Evolutionary conservation across 192 early-diverging fungal genomes (phyloP).

Genomic region (Coemansia sp.): DNA sequence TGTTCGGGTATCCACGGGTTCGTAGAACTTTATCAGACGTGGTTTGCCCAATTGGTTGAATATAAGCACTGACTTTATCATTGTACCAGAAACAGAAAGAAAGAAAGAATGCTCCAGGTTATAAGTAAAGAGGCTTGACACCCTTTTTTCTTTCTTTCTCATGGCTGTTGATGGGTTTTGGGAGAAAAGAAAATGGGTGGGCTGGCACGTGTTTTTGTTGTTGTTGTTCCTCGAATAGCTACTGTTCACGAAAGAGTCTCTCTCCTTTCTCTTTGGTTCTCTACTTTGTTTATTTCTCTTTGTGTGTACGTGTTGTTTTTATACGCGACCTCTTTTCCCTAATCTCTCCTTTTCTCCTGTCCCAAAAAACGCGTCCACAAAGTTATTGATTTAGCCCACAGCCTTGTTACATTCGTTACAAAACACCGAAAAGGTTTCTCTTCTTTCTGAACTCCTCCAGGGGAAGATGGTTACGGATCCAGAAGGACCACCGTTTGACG

Average conservation of each 20-base stretch:
- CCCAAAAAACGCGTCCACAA: too few relatives aligned
- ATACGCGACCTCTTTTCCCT: too few relatives aligned
- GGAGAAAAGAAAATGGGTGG: background rate
- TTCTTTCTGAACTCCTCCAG: too few relatives aligned
- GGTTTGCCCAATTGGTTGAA: conserved; percentile 98
- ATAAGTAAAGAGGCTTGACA: background rate
- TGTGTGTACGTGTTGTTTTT: too few relatives aligned
- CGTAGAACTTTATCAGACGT: conserved; percentile 88
- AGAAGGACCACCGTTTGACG: too few relatives aligned
- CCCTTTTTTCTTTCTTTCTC: background rate
- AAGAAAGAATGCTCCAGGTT: too few relatives aligned
- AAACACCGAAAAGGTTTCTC: background rate
- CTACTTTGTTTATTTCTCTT: too few relatives aligned
- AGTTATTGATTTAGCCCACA: too few relatives aligned
- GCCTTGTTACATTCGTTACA: background rate
- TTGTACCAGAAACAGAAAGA: conserved; percentile 15
- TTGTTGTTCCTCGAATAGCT: background rate
- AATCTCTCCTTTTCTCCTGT: too few relatives aligned
- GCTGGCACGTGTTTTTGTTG: background rate
- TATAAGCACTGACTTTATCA: conserved; percentile 97
- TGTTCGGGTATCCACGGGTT: conserved; percentile 74
- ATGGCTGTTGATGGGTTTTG: background rate
- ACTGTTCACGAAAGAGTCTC: too few relatives aligned
- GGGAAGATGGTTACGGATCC: too few relatives aligned
- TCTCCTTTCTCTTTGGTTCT: too few relatives aligned